A percentile compares a stretch with the other conserved stretches of the same genome.
phyloP scores from a whole-genome alignment of 1,139 yeast genomes.

The Yamadazyma diospyri region DNA sequence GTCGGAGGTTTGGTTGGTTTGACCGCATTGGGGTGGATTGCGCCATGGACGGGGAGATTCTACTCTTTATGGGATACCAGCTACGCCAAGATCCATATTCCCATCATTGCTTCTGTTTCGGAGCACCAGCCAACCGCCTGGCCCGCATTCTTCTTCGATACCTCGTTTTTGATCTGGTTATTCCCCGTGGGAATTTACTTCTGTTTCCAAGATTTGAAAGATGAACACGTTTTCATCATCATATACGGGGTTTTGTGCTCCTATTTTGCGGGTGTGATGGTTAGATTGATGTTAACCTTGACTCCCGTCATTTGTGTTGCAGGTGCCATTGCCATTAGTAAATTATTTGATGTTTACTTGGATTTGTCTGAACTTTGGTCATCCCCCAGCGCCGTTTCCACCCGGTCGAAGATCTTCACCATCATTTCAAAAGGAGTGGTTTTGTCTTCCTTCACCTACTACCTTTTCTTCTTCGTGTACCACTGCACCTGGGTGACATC shows the following conservation, averaged over 20 bases:
- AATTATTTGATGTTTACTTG: conserved; percentile 78
- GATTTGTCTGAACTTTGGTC: conserved; percentile 53
- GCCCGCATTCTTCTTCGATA: conserved; percentile 97
- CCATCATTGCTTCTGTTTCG: conserved; percentile 96
- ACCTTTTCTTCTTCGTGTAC: conserved; percentile 77
- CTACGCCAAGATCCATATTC: conserved; percentile 96
- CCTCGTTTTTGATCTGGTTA: conserved; percentile 89
- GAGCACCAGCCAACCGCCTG: conserved; percentile 99
- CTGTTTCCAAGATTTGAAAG: conserved; percentile 82
- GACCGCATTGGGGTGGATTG: conserved; percentile 89
- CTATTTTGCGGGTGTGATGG: conserved; percentile 99
- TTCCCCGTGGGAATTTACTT: conserved; percentile 97
- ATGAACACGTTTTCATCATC: conserved; percentile 90
- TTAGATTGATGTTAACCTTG: conserved; percentile 92
- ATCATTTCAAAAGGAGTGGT: conserved; percentile 60
- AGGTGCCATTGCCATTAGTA: conserved; percentile 81
- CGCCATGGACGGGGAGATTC: conserved; percentile 99
- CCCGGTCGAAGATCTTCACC: conserved; percentile 26
- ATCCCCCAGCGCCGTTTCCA: conserved; percentile 7
- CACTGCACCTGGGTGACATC: conserved; percentile 99
- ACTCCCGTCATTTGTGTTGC: conserved; percentile 95
- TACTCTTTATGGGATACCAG: conserved; percentile 97
- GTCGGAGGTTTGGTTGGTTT: conserved; percentile 69
- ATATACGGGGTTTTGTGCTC: conserved; percentile 90
- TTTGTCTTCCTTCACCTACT: conserved; percentile 65